Conservation (phyloP, 2,329 filamentous ascomycete genomes). For the Stemphylium lycopersici region DNA sequence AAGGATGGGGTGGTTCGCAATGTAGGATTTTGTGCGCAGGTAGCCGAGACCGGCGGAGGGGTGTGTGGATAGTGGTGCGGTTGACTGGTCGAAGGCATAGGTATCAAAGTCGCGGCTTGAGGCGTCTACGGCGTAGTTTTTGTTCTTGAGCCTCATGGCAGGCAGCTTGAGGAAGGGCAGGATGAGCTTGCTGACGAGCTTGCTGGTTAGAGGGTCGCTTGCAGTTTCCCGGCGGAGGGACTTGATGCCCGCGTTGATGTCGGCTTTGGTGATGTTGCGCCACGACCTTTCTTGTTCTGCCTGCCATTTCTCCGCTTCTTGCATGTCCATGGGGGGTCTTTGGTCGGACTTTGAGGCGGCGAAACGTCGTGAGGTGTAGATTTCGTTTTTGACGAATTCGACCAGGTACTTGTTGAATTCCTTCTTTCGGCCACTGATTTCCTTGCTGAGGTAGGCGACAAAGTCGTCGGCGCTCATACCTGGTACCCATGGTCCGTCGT, state of each 20-base stretch:
- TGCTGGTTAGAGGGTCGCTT: constrained; percentile 53
- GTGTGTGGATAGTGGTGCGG: constrained; percentile 62
- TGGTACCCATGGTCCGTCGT: constrained; percentile 64
- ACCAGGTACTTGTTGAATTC: constrained; percentile 41
- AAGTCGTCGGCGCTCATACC: constrained; percentile 64
- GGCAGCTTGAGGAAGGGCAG: constrained; percentile 64
- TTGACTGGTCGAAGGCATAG: constrained; percentile 43
- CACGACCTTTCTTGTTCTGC: constrained; percentile 32
- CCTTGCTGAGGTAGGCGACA: constrained; percentile 54
- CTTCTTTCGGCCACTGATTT: constrained; percentile 47
- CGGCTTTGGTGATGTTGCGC: constrained; percentile 30
- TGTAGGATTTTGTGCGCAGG: constrained; percentile 59
- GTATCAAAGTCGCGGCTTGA: constrained; percentile 39
- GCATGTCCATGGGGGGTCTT: constrained; percentile 28
- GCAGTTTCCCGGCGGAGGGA: constrained; percentile 56
- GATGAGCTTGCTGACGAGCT: constrained; percentile 59
- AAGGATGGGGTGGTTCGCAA: constrained; percentile 65
- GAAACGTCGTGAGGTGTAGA: constrained; percentile 37
- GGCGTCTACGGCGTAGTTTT: constrained; percentile 17
- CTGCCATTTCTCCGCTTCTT: constrained; percentile 30
- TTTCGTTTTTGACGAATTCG: constrained; percentile 42
- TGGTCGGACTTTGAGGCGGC: constrained; percentile 23
- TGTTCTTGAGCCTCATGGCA: constrained; percentile 43
- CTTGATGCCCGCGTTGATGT: constrained; percentile 41
- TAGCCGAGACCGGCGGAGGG: constrained; percentile 70